Base-by-base conservation (phyloP, 2,329 filamentous ascomycete species). In the Knufia petricola region DNA sequence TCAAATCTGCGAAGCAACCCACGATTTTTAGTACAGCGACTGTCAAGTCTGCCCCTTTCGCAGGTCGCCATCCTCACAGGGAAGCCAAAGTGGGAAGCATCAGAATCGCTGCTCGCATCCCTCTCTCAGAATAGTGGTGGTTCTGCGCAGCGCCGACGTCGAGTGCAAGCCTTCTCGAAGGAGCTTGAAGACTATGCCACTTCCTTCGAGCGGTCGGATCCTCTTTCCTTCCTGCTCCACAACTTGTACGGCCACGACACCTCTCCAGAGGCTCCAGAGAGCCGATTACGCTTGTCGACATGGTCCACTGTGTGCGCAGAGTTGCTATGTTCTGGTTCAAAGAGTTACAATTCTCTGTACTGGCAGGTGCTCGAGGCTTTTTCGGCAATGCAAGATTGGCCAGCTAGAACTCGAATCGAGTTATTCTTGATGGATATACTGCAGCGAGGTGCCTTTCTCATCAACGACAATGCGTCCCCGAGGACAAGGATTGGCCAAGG, bases 401-500 rank as follows among this genome's bases (percentile, higher is more conserved):
- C 87, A 34, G 87, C 87, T 50, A 88, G 84, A 60, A 79, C 83
- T 57, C 92, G 88, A 55, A 81, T 98, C 73, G 89, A 95, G 68
- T 85, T 87, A 68, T 96, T 90, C 64, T 77, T 98, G 10, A 92
- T 95, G 85, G 86, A 92, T 63, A 87, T 94, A 52, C 77, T 98
- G 26, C 87, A 95, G 66, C 85, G 94, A 59, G 92, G 92, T 56
- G 84, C 88, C 32, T 95, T 95, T 62, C 73, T 96, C 50, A 21
- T 49, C 37, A 30, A 31, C 44, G 41, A 32, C 48, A 24, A 38
- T 47, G 10, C 23, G 6, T 9, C 23, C 7, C 44, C 34, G 13
- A 23, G 44, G 4, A 32, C 28, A 4, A 26, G 36, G 13, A 12
- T 23, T 10, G 53, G 85, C 85, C 70, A 81, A 50, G 67, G 70